Percentiles rank a stretch among this genome's conserved stretches.
These are phyloP conservation scores for Xylariaceae sp. DNA, from an alignment of 2,329 filamentous ascomycete genomes.

Conservation along the genomic window DNA sequence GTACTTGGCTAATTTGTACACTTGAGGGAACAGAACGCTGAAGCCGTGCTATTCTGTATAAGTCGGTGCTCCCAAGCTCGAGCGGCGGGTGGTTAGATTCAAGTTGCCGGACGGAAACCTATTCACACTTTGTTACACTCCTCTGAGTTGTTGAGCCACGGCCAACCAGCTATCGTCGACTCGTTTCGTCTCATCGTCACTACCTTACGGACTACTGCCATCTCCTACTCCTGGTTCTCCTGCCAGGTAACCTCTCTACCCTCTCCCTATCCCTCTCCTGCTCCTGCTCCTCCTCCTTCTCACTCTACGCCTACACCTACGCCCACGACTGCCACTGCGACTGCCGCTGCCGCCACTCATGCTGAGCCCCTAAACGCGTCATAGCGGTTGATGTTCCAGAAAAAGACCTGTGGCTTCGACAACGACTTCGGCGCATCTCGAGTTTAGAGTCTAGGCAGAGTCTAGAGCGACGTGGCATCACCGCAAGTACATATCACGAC, in stretches of 20 bases:
- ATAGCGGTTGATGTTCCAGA: constrained; percentile 6
- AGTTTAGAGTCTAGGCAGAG: not conserved
- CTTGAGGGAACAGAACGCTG: not conserved
- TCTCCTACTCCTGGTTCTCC: not conserved
- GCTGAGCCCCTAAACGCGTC: constrained; percentile 9
- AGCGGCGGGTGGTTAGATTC: constrained; percentile 1
- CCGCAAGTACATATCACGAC: constrained; percentile 20
- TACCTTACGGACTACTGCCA: not conserved
- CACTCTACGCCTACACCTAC: not conserved
- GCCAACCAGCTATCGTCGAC: not conserved
- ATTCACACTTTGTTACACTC: not conserved
- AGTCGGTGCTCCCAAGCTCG: constrained; percentile 7
- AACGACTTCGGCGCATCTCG: constrained; percentile 1
- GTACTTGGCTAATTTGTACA: not conserved
- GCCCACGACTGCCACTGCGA: not conserved
- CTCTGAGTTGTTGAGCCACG: constrained; percentile 12
- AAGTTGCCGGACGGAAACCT: constrained; percentile 4
- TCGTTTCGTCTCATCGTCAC: not conserved
- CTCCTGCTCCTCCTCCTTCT: not conserved
- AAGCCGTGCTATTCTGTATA: constrained; percentile 3
- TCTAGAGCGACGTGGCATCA: not conserved
- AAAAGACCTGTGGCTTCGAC: constrained; percentile 5
- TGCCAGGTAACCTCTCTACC: too few relatives aligned
- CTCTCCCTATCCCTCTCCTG: not conserved
- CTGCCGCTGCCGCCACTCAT: not conserved